Evolutionary conservation across 768 basidiomycete species (phyloP).

Genomic region (Leccinum subgranulosum): DNA sequence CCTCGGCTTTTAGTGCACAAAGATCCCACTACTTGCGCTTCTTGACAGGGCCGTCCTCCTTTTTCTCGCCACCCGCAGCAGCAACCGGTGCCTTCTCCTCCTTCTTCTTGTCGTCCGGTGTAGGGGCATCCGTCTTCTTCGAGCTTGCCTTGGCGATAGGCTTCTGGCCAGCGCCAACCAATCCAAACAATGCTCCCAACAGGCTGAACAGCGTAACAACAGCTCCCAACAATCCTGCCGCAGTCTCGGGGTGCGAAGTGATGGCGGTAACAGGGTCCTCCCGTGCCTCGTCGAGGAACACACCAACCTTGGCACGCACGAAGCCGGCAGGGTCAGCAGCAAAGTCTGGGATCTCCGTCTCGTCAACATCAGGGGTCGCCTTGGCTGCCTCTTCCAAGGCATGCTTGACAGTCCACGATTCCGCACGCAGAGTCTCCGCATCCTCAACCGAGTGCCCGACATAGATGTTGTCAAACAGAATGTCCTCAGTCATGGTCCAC

Average conservation of each 20-base stretch:
- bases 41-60: slow-evolving; percentile 64
- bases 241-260: slow-evolving; percentile 87
- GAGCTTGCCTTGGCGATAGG: slow-evolving; percentile 63
- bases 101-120: slow-evolving; percentile 69
- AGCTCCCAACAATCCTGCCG: slow-evolving; percentile 68
- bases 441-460: slow-evolving; percentile 86
- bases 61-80: slow-evolving; percentile 70
- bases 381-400: slow-evolving; percentile 61
- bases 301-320: slow-evolving; percentile 72
- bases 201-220: slow-evolving; percentile 81
- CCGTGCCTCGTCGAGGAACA: slow-evolving; percentile 77
- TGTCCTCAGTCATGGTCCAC: slow-evolving; percentile 99
- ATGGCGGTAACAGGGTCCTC: slow-evolving; percentile 77
- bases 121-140: slow-evolving; percentile 73
- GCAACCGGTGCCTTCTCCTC: slow-evolving; percentile 64
- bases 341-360: slow-evolving; percentile 47
- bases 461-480: slow-evolving; percentile 92
- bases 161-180: slow-evolving; percentile 72
- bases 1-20: slow-evolving; percentile 7
- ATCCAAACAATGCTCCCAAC: slow-evolving; percentile 74
- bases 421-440: slow-evolving; percentile 76
- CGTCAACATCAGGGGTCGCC: slow-evolving; percentile 46
- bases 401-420: slow-evolving; percentile 93
- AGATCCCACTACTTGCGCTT: slow-evolving; percentile 59
- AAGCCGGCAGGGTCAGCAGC: slow-evolving; percentile 74